These are phyloP conservation scores for Cucumis cinereus DNA, from an alignment of 306 rosid species.

Conservation along the genomic window DNA sequence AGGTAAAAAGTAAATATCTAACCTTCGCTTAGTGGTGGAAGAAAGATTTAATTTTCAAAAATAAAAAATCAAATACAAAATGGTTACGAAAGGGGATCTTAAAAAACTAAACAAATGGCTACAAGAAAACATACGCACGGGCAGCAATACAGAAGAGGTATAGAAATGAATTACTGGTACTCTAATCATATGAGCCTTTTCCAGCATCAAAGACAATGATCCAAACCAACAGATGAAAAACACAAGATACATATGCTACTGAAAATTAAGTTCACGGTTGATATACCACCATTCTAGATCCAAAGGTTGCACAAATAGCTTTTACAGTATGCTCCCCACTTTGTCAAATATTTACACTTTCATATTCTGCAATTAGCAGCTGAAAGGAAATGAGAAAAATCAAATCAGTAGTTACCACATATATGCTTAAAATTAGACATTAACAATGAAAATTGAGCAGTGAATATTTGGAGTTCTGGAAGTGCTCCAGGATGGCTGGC, in stretches of 20 bases:
- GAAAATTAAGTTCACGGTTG: neutral
- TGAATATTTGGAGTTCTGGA: neutral
- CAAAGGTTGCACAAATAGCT: neutral
- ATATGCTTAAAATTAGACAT: neutral
- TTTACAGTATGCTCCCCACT: neutral
- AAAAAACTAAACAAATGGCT: neutral
- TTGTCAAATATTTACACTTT: conserved; percentile 9
- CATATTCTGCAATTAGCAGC: conserved; percentile 87
- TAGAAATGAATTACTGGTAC: neutral
- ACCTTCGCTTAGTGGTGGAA: too few species aligned
- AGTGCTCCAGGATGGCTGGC: neutral
- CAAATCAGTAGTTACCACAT: neutral
- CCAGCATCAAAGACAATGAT: neutral
- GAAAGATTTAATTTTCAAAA: too few species aligned
- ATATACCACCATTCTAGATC: neutral
- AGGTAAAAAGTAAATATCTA: too few species aligned
- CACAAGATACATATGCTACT: neutral
- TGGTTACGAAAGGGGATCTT: too few species aligned
- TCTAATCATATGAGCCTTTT: neutral
- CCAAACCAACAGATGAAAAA: neutral
- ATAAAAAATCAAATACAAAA: too few species aligned
- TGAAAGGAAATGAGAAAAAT: conserved; percentile 23
- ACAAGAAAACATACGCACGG: neutral
- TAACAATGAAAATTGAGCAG: neutral
- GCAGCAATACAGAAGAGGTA: neutral